Percentiles rank a stretch among this genome's conserved stretches.
Conservation (phyloP, 176 grass and related monocot species). For the Zea mays region DNA sequence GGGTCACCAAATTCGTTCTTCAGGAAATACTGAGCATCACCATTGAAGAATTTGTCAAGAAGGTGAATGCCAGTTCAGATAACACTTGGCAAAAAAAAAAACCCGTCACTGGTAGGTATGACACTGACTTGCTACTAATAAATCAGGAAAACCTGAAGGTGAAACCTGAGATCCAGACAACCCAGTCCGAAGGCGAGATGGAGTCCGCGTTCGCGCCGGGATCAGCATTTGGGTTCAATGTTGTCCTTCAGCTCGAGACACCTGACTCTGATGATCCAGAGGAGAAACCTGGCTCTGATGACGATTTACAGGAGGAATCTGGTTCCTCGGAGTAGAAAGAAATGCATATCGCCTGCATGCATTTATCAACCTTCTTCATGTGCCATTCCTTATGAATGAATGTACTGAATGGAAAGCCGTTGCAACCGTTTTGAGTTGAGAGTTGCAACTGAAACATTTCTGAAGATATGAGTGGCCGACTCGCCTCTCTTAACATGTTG, state of each 20-base stretch:
- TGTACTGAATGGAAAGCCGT: slow-evolving; percentile 23
- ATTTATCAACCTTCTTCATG: slow-evolving; percentile 12
- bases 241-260: slow-evolving; percentile 47
- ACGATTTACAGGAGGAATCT: slow-evolving; percentile 16
- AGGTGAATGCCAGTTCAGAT: slow-evolving; percentile 44
- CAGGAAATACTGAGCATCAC: slow-evolving; percentile 69
- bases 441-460: slow-evolving; percentile 35
- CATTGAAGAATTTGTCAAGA: slow-evolving; percentile 61
- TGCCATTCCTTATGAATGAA: slow-evolving; percentile 17
- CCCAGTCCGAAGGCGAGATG: slow-evolving; percentile 53
- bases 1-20: slow-evolving; percentile 73
- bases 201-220: slow-evolving; percentile 59
- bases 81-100: background rate
- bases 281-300: slow-evolving; percentile 12
- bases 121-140: slow-evolving; percentile 3
- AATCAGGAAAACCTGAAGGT: slow-evolving; percentile 63
- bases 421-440: slow-evolving; percentile 19
- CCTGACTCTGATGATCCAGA: slow-evolving; percentile 10
- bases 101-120: background rate
- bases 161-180: slow-evolving; percentile 58
- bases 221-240: slow-evolving; percentile 57
- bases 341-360: background rate
- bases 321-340: slow-evolving; percentile 17
- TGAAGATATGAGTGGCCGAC: slow-evolving; percentile 24
- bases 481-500: background rate